A percentile compares a stretch with the other conserved stretches of the same genome.
These are phyloP conservation scores for Paracoccidioides brasiliensis DNA, from an alignment of 2,329 filamentous ascomycete species.

Conservation along the genomic window DNA sequence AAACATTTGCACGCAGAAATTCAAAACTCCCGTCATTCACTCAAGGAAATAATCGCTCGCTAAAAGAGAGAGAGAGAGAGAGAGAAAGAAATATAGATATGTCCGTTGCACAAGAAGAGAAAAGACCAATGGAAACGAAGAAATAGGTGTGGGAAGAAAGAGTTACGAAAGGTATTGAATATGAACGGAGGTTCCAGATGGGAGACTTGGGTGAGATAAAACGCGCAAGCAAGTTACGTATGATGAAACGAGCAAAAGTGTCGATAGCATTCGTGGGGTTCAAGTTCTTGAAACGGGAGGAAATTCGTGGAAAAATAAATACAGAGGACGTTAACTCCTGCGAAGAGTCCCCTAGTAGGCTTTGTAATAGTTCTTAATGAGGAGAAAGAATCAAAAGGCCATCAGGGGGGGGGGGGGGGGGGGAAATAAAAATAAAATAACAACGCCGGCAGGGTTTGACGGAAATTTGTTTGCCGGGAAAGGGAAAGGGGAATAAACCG, in stretches of 20 bases:
- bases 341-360: neutral
- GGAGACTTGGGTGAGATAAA: neutral
- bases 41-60: constrained; percentile 1
- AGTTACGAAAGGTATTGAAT: neutral
- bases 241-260: neutral
- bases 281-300: neutral
- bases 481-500: no score
- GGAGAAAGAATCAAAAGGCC: neutral
- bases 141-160: neutral
- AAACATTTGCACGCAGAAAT: neutral
- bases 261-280: neutral
- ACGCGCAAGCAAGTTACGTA: neutral
- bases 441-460: no score
- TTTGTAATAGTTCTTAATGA: neutral
- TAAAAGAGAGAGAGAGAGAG: neutral
- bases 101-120: neutral
- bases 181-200: neutral
- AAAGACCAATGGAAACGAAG: neutral
- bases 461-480: no score
- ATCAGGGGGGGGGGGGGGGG: neutral
- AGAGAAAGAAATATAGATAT: neutral
- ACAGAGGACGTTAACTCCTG: neutral
- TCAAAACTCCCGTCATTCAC: neutral
- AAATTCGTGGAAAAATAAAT: neutral
- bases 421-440: neutral